These are phyloP conservation scores for Basidioascus undulatus DNA, from an alignment of 768 basidiomycete genomes.

Conservation along the genomic window DNA sequence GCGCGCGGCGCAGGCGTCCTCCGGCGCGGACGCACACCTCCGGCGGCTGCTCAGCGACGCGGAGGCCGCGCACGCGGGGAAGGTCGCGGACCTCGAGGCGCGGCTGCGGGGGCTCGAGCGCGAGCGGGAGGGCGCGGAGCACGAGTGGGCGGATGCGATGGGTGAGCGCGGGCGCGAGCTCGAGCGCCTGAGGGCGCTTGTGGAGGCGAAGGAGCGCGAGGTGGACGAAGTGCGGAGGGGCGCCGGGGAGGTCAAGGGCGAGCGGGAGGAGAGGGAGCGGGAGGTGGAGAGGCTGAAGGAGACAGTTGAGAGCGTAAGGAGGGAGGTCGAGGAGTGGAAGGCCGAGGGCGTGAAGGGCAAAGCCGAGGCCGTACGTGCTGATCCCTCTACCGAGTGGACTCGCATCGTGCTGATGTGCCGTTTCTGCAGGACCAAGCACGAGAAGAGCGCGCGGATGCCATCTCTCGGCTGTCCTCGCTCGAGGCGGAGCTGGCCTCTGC, in stretches of 20 bases:
- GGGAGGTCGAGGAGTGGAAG: conserved; percentile 25
- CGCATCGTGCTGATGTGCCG: conserved; percentile 1
- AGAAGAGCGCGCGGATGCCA: too few species aligned
- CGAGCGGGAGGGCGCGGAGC: conserved; percentile 67
- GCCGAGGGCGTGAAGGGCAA: conserved; percentile 17
- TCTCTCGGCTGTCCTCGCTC: too few species aligned
- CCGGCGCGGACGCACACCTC: too few species aligned
- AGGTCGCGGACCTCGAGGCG: conserved; percentile 40
- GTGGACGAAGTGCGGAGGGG: conserved; percentile 29
- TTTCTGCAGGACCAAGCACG: conserved; percentile 25
- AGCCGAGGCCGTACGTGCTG: too few species aligned
- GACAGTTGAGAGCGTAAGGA: conserved; percentile 17
- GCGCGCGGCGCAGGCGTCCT: conserved; percentile 22
- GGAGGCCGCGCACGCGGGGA: conserved; percentile 30
- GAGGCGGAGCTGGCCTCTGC: too few species aligned
- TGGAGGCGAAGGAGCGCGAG: conserved; percentile 38
- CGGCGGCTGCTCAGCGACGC: conserved; percentile 44
- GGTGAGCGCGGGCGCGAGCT: conserved; percentile 51
- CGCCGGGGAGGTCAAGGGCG: conserved; percentile 25
- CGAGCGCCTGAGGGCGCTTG: conserved; percentile 37
- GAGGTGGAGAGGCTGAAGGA: conserved; percentile 18
- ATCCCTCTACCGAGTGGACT: too few species aligned
- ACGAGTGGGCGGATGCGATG: conserved; percentile 68
- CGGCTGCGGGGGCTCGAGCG: conserved; percentile 41
- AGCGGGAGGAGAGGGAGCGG: conserved; percentile 30